Percentiles rank a stretch among this genome's conserved stretches.
phyloP scores from a whole-genome alignment of 495 filamentous ascomycete species.

The Penicillium daleae region DNA sequence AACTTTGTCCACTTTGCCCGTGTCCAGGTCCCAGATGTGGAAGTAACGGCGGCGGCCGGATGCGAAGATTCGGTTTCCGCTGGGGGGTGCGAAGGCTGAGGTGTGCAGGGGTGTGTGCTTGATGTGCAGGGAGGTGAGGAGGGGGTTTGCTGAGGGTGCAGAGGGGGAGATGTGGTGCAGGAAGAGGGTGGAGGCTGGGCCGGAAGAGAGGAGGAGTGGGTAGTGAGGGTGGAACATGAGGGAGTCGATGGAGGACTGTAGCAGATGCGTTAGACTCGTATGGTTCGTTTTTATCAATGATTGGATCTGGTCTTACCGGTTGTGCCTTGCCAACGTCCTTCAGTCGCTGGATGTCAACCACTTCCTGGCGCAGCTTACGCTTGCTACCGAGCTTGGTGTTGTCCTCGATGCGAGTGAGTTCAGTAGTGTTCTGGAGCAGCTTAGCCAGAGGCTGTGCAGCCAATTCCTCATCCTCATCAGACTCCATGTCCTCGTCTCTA shows the following conservation, averaged over 20 bases:
- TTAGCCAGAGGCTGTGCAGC: slow-evolving; percentile 76
- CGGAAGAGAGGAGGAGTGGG: slow-evolving; percentile 87
- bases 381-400: slow-evolving; percentile 43
- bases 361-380: slow-evolving; percentile 78
- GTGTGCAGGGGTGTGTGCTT: slow-evolving; percentile 77
- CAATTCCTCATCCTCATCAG: slow-evolving; percentile 62
- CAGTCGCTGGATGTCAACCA: slow-evolving; percentile 78
- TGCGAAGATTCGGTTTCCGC: slow-evolving; percentile 68
- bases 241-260: slow-evolving; percentile 76
- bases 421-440: slow-evolving; percentile 70
- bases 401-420: slow-evolving; percentile 53
- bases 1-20: slow-evolving; percentile 81
- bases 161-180: slow-evolving; percentile 84
- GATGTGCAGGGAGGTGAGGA: slow-evolving; percentile 87
- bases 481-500: slow-evolving; percentile 49
- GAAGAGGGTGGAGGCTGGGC: slow-evolving; percentile 79
- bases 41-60: slow-evolving; percentile 88
- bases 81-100: slow-evolving; percentile 67
- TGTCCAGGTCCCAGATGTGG: slow-evolving; percentile 87
- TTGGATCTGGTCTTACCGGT: slow-evolving; percentile 49
- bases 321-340: slow-evolving; percentile 65
- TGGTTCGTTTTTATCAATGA: background rate
- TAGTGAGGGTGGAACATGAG: slow-evolving; percentile 87
- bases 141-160: slow-evolving; percentile 77
- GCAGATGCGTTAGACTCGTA: slow-evolving; percentile 18